Base-by-base conservation (phyloP, 2,329 filamentous ascomycete genomes). In the Penicillium frequentans region DNA sequence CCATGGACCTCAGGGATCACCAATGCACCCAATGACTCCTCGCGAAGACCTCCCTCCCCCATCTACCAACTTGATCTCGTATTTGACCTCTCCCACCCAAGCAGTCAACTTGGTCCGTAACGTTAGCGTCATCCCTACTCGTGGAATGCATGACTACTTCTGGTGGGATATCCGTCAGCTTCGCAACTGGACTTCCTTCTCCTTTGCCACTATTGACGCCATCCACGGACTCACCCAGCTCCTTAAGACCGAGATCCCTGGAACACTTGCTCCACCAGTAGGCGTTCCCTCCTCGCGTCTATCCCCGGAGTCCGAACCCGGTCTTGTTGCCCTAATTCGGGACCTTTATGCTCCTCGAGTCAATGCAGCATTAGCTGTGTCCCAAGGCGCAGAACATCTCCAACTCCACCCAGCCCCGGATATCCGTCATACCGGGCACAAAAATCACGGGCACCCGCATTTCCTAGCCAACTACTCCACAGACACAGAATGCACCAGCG, bases 111-210 rank as follows among this genome's bases (percentile, higher is more conserved):
- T 96, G 33, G 91, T 96, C 37, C 89, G 89, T 69, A 90, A 88
- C 64, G 85, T 93, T 64, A 90, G 89, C 58, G 87, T 89, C 70
- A 72, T 86, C 77, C 62, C 80, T 81, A 68, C 85, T 81, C 62
- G 90, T 86, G 72, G 87, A 82, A 68, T 84, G 82, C 75, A 88
- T 67, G 91, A 88, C 73, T 87, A 96, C 78, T 96, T 93, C 75
- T 98, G 93, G 93, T 97, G 91, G 90, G 93, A 98, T 69, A 84
- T 96, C 57, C 90, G 93, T 65, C 93, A 96, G 72, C 81, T 97
- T 64, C 86, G 90, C 61, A 84, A 86, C 60, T 97, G 93, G 93
- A 84, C 84, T 51, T 84, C 86, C 65, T 97, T 97, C 83, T 90
- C 85, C 63, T 79, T 90, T 11, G 74, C 82, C 53, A 86, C 87